These are phyloP conservation scores for Datura wrightii DNA, from an alignment of 257 asterid genomes.

Conservation along the genomic window DNA sequence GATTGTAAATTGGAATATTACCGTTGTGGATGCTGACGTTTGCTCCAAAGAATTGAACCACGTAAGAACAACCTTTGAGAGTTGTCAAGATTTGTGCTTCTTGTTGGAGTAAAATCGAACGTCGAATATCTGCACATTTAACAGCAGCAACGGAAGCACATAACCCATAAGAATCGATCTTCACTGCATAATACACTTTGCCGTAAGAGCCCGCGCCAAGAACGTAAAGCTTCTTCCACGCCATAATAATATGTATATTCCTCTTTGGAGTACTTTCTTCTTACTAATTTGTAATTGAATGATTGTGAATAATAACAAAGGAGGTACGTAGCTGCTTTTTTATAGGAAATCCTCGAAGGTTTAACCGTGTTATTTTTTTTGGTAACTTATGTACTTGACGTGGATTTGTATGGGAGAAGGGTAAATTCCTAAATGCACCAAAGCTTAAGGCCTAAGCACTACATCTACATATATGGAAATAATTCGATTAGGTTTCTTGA, in stretches of 20 bases:
- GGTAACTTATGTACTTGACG: no score
- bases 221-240: background rate
- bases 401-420: no score
- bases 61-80: no score
- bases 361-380: no score
- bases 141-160: background rate
- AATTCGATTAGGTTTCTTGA: no score
- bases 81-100: slow-evolving; percentile 15
- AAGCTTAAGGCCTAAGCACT: no score
- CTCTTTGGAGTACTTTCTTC: background rate
- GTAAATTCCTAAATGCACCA: no score
- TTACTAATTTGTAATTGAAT: background rate
- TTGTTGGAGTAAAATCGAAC: background rate
- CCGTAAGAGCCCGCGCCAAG: slow-evolving; percentile 3
- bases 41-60: no score
- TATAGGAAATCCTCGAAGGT: background rate
- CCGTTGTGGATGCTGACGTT: no score
- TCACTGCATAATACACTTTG: background rate
- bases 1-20: no score
- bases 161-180: background rate
- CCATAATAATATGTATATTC: no score
- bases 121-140: background rate
- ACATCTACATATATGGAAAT: no score
- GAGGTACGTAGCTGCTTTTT: background rate
- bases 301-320: background rate